Percentiles rank a stretch among this genome's conserved stretches.
Conservation (phyloP, 495 filamentous ascomycete species). For the Xylaria nigripes region DNA sequence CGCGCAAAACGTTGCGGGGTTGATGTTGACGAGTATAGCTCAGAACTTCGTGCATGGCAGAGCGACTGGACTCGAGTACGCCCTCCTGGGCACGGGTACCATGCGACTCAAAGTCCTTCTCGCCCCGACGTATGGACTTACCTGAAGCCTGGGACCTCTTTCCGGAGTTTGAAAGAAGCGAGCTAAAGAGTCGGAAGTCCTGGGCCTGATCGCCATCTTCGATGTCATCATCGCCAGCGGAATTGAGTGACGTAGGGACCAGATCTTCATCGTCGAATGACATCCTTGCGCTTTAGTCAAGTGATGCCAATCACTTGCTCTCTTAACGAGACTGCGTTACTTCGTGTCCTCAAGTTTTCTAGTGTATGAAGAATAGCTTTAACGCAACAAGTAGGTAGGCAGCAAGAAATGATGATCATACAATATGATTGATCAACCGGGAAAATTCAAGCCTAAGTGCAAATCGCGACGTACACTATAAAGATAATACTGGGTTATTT, state of each 20-base stretch:
- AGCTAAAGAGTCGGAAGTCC: conserved; percentile 72
- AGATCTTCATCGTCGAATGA: conserved; percentile 37
- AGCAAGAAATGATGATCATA: background rate
- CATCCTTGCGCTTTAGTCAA: conserved; percentile 1
- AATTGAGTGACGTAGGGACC: conserved; percentile 14
- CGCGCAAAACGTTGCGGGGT: conserved; percentile 47
- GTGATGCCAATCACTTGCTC: background rate
- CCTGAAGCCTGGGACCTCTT: conserved; percentile 32
- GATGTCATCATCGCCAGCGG: conserved; percentile 36
- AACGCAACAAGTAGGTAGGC: background rate
- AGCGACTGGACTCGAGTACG: conserved; percentile 68
- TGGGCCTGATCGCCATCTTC: conserved; percentile 65
- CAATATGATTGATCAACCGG: background rate
- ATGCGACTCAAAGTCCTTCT: conserved; percentile 95
- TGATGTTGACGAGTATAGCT: conserved; percentile 58
- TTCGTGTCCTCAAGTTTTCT: background rate
- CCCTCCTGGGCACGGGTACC: conserved; percentile 71
- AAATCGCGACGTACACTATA: too few relatives aligned
- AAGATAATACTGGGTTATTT: too few relatives aligned
- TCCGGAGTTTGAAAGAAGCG: conserved; percentile 36
- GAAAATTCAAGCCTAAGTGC: background rate
- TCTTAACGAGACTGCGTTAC: background rate
- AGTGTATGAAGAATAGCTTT: background rate
- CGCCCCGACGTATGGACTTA: conserved; percentile 50
- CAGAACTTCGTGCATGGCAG: conserved; percentile 85